Conservation (phyloP, 768 basidiomycete species). For the Pholiota microspora region DNA sequence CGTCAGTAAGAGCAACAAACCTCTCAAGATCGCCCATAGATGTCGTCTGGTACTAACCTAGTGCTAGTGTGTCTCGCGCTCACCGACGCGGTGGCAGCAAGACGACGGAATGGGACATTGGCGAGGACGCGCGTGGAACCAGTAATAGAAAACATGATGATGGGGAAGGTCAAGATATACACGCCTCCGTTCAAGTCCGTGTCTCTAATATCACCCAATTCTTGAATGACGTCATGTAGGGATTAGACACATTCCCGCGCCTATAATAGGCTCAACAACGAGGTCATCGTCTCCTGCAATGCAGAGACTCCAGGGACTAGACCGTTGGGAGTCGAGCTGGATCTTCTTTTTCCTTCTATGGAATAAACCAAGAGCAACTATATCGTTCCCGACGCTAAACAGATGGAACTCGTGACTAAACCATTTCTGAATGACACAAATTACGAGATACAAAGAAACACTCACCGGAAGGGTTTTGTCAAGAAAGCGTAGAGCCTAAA, state of each 20-base stretch:
- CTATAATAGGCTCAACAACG: not conserved
- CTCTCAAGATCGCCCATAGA: too few relatives aligned
- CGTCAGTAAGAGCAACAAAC: not conserved
- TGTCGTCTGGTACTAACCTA: slow-evolving; percentile 28
- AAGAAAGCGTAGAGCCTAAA: too few relatives aligned
- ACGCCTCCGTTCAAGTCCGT: slow-evolving; percentile 5
- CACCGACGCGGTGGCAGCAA: not conserved
- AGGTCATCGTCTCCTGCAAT: not conserved
- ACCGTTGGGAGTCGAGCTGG: not conserved
- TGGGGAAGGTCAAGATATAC: slow-evolving; percentile 7
- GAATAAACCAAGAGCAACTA: too few relatives aligned
- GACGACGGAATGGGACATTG: not conserved
- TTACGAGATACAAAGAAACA: too few relatives aligned
- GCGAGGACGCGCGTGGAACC: slow-evolving; percentile 13
- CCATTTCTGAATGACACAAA: too few relatives aligned
- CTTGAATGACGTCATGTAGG: slow-evolving; percentile 10
- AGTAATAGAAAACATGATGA: slow-evolving; percentile 10
- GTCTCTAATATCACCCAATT: slow-evolving; percentile 5
- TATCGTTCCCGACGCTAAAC: too few relatives aligned
- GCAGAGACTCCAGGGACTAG: not conserved
- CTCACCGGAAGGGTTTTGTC: too few relatives aligned
- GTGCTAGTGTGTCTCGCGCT: slow-evolving; percentile 17
- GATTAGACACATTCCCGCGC: not conserved
- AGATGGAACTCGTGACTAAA: too few relatives aligned
- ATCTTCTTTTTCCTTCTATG: too few relatives aligned